A percentile compares a stretch with the other conserved stretches of the same genome.
Conservation (phyloP, 139 green algal genomes). For the Spirogloea muscicola region DNA sequence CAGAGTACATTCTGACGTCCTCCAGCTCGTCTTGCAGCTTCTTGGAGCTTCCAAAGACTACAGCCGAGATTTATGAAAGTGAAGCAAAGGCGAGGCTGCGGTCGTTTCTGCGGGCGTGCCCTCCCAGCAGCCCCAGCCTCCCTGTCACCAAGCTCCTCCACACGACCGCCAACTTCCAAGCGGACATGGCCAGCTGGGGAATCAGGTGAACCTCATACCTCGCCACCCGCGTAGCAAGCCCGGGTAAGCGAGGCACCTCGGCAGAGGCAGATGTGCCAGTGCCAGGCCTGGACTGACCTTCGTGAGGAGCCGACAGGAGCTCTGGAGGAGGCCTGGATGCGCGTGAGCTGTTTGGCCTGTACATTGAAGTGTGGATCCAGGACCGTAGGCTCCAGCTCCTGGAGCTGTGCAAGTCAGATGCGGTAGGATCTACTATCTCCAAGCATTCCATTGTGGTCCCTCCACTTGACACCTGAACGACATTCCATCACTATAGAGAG, state of each 20-base stretch:
- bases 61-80: constrained; percentile 26
- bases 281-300: background rate
- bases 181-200: constrained; percentile 20
- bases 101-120: constrained; percentile 26
- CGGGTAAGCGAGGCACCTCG: too few species aligned
- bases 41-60: constrained; percentile 27
- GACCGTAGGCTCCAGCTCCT: constrained; percentile 24
- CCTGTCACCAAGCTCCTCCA: constrained; percentile 32
- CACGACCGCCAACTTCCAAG: constrained; percentile 25
- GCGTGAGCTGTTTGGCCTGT: constrained; percentile 16
- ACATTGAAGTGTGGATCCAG: constrained; percentile 28
- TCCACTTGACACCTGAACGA: too few species aligned
- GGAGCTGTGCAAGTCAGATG: constrained; percentile 35
- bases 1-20: too few species aligned
- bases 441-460: too few species aligned
- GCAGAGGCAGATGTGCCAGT: too few species aligned
- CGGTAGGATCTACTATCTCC: too few species aligned
- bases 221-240: too few species aligned
- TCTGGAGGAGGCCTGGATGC: background rate
- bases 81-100: constrained; percentile 9
- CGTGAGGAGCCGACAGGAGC: background rate
- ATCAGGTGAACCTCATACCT: too few species aligned
- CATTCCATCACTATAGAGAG: too few species aligned
- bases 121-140: constrained; percentile 9
- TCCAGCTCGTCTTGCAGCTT: constrained; percentile 21